phyloP scores from a whole-genome alignment of 202 grass and related monocot genomes.

The Cymbopogon flexuosus region DNA sequence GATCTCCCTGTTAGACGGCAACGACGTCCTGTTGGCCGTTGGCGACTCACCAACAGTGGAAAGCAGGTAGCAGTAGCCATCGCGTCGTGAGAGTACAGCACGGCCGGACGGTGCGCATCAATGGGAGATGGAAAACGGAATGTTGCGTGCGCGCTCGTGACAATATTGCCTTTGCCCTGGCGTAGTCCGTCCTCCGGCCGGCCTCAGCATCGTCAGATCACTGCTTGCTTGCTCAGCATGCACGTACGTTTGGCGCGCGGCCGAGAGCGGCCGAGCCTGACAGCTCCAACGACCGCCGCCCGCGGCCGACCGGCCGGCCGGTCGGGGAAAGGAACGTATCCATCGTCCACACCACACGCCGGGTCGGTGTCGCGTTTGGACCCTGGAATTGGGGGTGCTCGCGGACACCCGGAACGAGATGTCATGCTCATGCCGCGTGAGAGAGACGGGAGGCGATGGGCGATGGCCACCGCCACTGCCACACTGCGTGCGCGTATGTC shows the following conservation, averaged over 20 bases:
- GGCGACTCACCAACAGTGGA: neutral
- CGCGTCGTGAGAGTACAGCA: neutral
- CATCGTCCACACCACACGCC: neutral
- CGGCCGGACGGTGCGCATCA: neutral
- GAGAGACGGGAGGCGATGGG: neutral
- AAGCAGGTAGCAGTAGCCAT: constrained; percentile 27
- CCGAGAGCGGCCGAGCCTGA: neutral
- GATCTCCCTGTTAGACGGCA: constrained; percentile 27
- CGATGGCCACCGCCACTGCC: neutral
- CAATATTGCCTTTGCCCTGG: neutral
- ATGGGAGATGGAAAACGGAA: constrained; percentile 1
- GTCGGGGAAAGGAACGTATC: neutral
- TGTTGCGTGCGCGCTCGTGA: neutral
- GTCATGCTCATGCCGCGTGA: neutral
- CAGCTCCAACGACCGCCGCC: neutral
- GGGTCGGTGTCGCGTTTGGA: neutral
- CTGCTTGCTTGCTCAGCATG: neutral
- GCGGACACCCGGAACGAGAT: neutral
- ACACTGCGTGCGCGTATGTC: neutral
- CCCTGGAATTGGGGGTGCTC: neutral
- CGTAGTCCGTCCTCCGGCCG: too few species aligned
- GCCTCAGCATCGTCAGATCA: neutral
- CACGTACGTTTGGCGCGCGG: neutral
- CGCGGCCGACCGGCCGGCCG: neutral
- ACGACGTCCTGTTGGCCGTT: neutral